Evolutionary conservation across 2,329 filamentous ascomycete genomes (phyloP), one percentile per base, ranked within the genome.

Genomic region (Calonectria henricotiae): DNA sequence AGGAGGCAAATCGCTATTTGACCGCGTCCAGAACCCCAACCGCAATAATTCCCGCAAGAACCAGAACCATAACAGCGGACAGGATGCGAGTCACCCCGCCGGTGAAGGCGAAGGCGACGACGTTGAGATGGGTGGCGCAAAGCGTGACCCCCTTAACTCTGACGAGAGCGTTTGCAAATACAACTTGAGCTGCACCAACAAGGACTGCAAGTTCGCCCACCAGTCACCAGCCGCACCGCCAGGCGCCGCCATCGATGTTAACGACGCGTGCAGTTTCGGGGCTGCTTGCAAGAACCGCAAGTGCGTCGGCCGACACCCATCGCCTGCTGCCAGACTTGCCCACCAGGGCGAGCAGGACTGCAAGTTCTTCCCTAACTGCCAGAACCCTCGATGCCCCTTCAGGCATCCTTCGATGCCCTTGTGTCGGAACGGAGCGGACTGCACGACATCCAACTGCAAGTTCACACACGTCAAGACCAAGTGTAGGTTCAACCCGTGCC

Each of bases 271-370:
- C 85, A 89, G 89, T 20, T 98, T 93, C 77, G 96, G 95, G 23
- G 94, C 91, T 2, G 95, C 95, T 9, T 99, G 96, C 90, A 97
- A 96, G 85, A 99, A 98, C 86, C 89, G 90, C 78, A 98, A 98
- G 85, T 99, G 96, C 80, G 93, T 93, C 9, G 95, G 89, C 35
- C 93, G 94, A 69, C 96, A 99, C 82, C 96, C 96, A 2, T 98
- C 95, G 7, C 96, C 96, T 1, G 95, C 96, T 6, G 89, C 93
- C 76, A 94, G 91, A 80, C 85, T 89, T 62, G 91, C 92, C 30
- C 94, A 96, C 80, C 93, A 97, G 83, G 89, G 91, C 69, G 93
- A 96, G 81, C 91, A 93, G 81, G 92, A 97, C 78, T 98, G 95
- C 89, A 94, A 93, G 79, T 98, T 95, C 87, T 97, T 90, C 82